Evolutionary conservation across 768 basidiomycete species (phyloP).

Genomic region (Kwoniella sp.): DNA sequence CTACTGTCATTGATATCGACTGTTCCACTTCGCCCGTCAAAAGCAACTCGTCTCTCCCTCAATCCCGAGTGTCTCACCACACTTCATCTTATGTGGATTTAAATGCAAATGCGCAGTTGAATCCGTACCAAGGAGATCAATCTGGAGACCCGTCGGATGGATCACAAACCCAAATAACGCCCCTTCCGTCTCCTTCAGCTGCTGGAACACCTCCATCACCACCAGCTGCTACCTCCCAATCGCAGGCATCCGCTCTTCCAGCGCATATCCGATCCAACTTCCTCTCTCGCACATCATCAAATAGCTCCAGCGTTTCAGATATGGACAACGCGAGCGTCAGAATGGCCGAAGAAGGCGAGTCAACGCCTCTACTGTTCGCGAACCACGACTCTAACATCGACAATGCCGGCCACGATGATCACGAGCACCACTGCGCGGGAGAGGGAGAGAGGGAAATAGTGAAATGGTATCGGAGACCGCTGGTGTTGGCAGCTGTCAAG

Average conservation of each 20-base stretch:
- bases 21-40: not conserved
- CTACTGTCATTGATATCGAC: conserved; percentile 17
- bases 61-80: not conserved
- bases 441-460: conserved; percentile 6
- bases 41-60: not conserved
- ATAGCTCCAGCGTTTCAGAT: conserved; percentile 10
- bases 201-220: not conserved
- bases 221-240: not conserved
- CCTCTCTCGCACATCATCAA: not conserved
- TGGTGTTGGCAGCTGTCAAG: conserved; percentile 80
- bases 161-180: no score
- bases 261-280: not conserved
- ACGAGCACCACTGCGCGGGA: not conserved
- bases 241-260: not conserved
- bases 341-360: conserved; percentile 42
- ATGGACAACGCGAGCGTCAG: not conserved
- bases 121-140: not conserved
- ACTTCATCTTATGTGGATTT: not conserved
- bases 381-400: conserved; percentile 8
- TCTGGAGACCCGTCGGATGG: not conserved
- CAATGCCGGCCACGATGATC: not conserved
- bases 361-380: conserved; percentile 20
- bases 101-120: not conserved
- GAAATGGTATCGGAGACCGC: conserved; percentile 59
- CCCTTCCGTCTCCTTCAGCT: no score